These are phyloP conservation scores for Picochlorum sp. DNA, from an alignment of 139 green algal genomes.

Conservation along the genomic window DNA sequence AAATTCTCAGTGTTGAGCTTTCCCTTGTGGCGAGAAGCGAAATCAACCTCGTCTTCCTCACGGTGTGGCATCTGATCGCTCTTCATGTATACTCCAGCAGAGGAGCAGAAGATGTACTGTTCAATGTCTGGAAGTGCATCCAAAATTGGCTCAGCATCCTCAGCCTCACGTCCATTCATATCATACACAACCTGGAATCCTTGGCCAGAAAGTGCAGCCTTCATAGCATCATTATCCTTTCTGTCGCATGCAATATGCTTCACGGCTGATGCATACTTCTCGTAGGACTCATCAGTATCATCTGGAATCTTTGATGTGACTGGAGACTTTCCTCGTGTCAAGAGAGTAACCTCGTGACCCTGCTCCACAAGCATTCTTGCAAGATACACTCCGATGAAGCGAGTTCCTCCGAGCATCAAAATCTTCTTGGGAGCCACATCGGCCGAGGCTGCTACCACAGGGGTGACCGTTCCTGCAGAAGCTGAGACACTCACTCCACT, in stretches of 20 bases:
- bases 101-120: conserved; percentile 89
- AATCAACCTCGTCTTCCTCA: conserved; percentile 82
- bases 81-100: conserved; percentile 92
- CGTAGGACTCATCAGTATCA: conserved; percentile 72
- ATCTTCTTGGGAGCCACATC: conserved; percentile 65
- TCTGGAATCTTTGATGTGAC: conserved; percentile 81
- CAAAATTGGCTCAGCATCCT: conserved; percentile 67
- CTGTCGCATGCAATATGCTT: conserved; percentile 89
- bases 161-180: conserved; percentile 91
- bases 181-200: conserved; percentile 96
- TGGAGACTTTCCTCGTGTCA: conserved; percentile 86
- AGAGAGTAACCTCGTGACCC: conserved; percentile 88
- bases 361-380: conserved; percentile 77
- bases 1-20: conserved; percentile 93
- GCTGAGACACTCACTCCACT: neutral
- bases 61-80: conserved; percentile 85
- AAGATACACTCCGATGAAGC: conserved; percentile 95
- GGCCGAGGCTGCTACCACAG: conserved; percentile 6
- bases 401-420: conserved; percentile 86
- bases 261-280: conserved; percentile 53
- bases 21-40: conserved; percentile 90
- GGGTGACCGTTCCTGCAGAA: neutral
- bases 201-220: conserved; percentile 46
- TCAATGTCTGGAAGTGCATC: conserved; percentile 55
- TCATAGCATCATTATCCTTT: conserved; percentile 57